These are phyloP conservation scores for Venturia oleaginea DNA, from an alignment of 2,329 filamentous ascomycete species.

Conservation along the genomic window DNA sequence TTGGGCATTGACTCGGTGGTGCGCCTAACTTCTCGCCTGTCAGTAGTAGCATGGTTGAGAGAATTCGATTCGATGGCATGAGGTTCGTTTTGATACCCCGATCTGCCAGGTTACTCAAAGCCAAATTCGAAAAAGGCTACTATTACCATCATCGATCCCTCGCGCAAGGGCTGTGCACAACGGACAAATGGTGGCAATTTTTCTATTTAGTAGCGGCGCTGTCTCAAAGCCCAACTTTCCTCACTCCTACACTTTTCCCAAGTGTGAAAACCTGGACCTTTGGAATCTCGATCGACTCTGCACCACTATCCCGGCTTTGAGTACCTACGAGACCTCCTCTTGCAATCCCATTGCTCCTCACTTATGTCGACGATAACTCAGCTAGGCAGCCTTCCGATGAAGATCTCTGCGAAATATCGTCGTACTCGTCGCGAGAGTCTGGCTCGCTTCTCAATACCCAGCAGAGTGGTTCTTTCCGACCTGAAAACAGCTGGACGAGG, in stretches of 20 bases:
- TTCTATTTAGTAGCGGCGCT: background rate
- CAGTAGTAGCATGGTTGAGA: background rate
- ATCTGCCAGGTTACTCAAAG: background rate
- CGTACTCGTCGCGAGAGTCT: background rate
- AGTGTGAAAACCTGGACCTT: background rate
- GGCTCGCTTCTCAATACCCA: background rate
- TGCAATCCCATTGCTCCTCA: background rate
- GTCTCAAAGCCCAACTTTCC: background rate
- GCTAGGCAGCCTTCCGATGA: background rate
- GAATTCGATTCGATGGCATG: background rate
- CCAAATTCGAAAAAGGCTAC: background rate
- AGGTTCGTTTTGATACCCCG: background rate
- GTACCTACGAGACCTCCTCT: background rate
- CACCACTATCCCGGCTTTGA: background rate
- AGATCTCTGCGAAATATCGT: background rate
- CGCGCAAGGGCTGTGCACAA: background rate
- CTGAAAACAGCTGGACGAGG: background rate
- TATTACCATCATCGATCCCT: background rate
- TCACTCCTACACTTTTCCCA: background rate
- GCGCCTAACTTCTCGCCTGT: background rate
- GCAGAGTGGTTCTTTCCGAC: background rate
- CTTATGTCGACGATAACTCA: background rate
- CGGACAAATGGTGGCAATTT: background rate
- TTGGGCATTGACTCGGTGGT: conserved; percentile 1
- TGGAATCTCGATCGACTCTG: background rate